A percentile compares a stretch with the other conserved stretches of the same genome.
Evolutionary conservation across 2,329 filamentous ascomycete species (phyloP).

Genomic region (Aspergillus pseudoglaucus): DNA sequence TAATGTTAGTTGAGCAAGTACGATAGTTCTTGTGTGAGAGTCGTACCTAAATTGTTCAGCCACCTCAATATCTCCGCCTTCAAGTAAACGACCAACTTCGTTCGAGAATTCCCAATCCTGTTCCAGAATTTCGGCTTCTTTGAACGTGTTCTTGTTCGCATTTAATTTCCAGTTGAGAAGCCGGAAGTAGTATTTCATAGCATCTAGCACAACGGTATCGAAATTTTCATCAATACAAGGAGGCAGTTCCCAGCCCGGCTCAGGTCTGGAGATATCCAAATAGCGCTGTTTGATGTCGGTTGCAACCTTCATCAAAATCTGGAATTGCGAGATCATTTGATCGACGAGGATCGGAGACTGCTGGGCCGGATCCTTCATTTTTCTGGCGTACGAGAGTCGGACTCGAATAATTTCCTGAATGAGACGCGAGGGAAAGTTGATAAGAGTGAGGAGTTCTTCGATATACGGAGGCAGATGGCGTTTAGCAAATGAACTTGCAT

Average conservation of each 20-base stretch:
- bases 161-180: slow-evolving; percentile 97
- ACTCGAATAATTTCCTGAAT: slow-evolving; percentile 96
- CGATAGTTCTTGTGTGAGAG: neutral
- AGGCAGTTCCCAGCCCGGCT: slow-evolving; percentile 90
- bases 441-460: slow-evolving; percentile 88
- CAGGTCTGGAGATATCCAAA: slow-evolving; percentile 71
- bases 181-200: slow-evolving; percentile 96
- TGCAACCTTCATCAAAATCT: slow-evolving; percentile 83
- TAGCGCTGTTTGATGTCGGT: slow-evolving; percentile 91
- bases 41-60: slow-evolving; percentile 83
- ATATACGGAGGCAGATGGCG: slow-evolving; percentile 93
- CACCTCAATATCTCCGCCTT: slow-evolving; percentile 90
- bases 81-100: slow-evolving; percentile 81
- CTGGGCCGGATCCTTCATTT: slow-evolving; percentile 90
- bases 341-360: slow-evolving; percentile 92
- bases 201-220: slow-evolving; percentile 83
- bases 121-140: slow-evolving; percentile 93
- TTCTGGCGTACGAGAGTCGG: slow-evolving; percentile 82
- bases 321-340: slow-evolving; percentile 96
- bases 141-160: slow-evolving; percentile 98
- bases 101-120: slow-evolving; percentile 98
- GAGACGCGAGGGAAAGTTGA: slow-evolving; percentile 92
- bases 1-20: slow-evolving; percentile 21
- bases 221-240: slow-evolving; percentile 97
- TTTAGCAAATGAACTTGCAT: slow-evolving; percentile 75